phyloP scores from a whole-genome alignment of 1,284 basidiomycete genomes.

The Ceratorhiza oryzae-sativae region DNA sequence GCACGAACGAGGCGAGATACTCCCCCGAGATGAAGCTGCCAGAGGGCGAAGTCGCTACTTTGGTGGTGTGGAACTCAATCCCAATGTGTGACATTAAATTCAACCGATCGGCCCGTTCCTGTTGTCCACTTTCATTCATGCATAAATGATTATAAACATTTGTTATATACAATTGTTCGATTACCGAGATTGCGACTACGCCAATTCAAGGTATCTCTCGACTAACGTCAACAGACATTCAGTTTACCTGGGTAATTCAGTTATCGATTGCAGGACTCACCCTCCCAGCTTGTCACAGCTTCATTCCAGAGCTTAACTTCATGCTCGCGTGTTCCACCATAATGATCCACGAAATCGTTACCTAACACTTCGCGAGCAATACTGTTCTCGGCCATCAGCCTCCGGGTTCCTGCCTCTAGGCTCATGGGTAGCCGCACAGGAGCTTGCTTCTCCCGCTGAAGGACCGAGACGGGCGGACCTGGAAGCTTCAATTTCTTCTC shows the following conservation, averaged over 20 bases:
- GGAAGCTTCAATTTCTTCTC: slow-evolving; percentile 74
- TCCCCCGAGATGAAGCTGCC: slow-evolving; percentile 78
- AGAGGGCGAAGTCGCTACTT: slow-evolving; percentile 80
- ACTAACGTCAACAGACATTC: slow-evolving; percentile 57
- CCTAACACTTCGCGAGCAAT: slow-evolving; percentile 89
- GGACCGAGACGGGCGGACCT: slow-evolving; percentile 71
- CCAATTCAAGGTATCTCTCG: slow-evolving; percentile 84
- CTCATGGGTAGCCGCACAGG: slow-evolving; percentile 65
- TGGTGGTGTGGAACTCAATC: slow-evolving; percentile 69
- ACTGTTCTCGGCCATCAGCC: slow-evolving; percentile 80
- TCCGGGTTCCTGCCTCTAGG: slow-evolving; percentile 77
- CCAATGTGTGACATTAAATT: background rate
- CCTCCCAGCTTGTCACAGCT: slow-evolving; percentile 94
- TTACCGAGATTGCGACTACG: slow-evolving; percentile 51
- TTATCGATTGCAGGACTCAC: slow-evolving; percentile 55
- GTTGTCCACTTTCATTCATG: slow-evolving; percentile 12
- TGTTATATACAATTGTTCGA: background rate
- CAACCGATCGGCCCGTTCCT: background rate
- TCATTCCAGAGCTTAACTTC: slow-evolving; percentile 86
- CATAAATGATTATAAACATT: slow-evolving; percentile 15
- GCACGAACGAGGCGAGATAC: slow-evolving; percentile 74
- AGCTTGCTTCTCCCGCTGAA: slow-evolving; percentile 47
- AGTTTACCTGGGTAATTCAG: background rate
- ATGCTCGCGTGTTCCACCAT: slow-evolving; percentile 88
- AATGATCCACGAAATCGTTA: slow-evolving; percentile 91